Percentiles rank a stretch among this genome's conserved stretches.
Evolutionary conservation across 2,329 filamentous ascomycete species (phyloP).

Genomic region (Cladosporium sp.): DNA sequence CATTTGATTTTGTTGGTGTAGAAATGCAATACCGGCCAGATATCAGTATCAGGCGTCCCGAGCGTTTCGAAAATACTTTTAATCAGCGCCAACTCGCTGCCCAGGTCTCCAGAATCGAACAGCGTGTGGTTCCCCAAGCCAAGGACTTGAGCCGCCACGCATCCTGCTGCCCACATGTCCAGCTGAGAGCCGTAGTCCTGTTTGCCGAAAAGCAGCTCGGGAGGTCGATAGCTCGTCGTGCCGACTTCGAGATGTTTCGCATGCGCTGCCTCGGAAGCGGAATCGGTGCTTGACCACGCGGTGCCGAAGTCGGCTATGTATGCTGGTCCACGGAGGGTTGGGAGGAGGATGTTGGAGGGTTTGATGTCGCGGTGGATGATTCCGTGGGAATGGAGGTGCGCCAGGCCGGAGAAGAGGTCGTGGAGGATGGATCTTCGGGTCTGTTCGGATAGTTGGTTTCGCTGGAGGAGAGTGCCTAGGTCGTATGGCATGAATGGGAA

Average conservation of each 20-base stretch:
- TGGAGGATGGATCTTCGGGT: slow-evolving; percentile 50
- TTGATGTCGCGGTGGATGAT: slow-evolving; percentile 95
- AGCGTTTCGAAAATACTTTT: slow-evolving; percentile 88
- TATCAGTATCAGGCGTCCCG: slow-evolving; percentile 74
- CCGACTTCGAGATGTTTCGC: slow-evolving; percentile 88
- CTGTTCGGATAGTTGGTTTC: slow-evolving; percentile 24
- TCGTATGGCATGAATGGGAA: slow-evolving; percentile 80
- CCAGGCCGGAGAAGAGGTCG: slow-evolving; percentile 68
- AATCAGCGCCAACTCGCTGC: slow-evolving; percentile 86
- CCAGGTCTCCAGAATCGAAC: slow-evolving; percentile 84
- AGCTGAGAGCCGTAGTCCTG: slow-evolving; percentile 65
- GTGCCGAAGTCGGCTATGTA: slow-evolving; percentile 90
- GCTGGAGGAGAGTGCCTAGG: slow-evolving; percentile 62
- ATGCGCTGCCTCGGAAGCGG: slow-evolving; percentile 57
- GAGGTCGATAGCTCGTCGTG: slow-evolving; percentile 84
- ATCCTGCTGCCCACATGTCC: slow-evolving; percentile 87
- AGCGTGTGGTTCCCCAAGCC: slow-evolving; percentile 55
- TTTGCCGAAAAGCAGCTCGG: slow-evolving; percentile 85
- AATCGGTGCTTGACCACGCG: slow-evolving; percentile 65
- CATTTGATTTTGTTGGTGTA: background rate
- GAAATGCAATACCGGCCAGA: slow-evolving; percentile 68
- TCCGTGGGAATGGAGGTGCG: slow-evolving; percentile 64
- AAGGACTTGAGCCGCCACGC: slow-evolving; percentile 74
- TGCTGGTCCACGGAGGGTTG: slow-evolving; percentile 58
- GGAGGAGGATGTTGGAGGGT: slow-evolving; percentile 68